Percentiles rank a stretch among this genome's conserved stretches.
Conservation (phyloP, 441 rosid genomes). For the Bruguiera hainesii region DNA sequence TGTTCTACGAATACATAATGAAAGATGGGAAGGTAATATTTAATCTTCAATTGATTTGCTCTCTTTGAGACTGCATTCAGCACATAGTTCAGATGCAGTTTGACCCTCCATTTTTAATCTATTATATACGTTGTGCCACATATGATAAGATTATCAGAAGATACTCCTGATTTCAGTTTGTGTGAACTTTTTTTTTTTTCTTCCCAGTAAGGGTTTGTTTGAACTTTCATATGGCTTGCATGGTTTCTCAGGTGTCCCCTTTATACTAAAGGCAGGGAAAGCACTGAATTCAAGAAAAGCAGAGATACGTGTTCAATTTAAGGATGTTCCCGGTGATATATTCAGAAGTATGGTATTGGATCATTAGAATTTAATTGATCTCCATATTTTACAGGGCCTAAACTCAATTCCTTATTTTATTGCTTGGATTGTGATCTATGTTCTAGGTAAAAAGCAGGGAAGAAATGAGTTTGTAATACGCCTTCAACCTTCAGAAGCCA, state of each 20-base stretch:
- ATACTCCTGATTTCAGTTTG: not conserved
- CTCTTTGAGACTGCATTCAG: not conserved
- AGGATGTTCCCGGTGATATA: conserved; percentile 98
- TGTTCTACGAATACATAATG: conserved; percentile 79
- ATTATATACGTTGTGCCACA: not conserved
- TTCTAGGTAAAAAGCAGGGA: conserved; percentile 82
- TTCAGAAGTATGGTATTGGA: conserved; percentile 62
- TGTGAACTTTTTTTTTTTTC: too few relatives aligned
- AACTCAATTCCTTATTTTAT: conserved; percentile 2
- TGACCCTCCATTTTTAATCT: conserved; percentile 3
- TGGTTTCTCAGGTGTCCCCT: conserved; percentile 79
- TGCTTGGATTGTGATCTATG: conserved; percentile 21
- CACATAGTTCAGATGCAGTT: conserved; percentile 4
- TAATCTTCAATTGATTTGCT: conserved; percentile 4
- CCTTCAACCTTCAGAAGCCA: conserved; percentile 91
- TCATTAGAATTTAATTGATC: conserved; percentile 10
- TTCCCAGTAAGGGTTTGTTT: too few relatives aligned
- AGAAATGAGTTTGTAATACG: conserved; percentile 98
- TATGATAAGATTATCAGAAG: conserved; percentile 1
- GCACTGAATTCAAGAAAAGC: conserved; percentile 95
- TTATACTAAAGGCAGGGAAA: conserved; percentile 94
- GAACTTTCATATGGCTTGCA: conserved; percentile 4
- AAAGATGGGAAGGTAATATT: conserved; percentile 96
- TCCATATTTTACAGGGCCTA: conserved; percentile 2
- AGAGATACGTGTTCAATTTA: conserved; percentile 93